Conservation (phyloP, 371 early-diverging fungal genomes). For the Synchytrium microbalum region DNA sequence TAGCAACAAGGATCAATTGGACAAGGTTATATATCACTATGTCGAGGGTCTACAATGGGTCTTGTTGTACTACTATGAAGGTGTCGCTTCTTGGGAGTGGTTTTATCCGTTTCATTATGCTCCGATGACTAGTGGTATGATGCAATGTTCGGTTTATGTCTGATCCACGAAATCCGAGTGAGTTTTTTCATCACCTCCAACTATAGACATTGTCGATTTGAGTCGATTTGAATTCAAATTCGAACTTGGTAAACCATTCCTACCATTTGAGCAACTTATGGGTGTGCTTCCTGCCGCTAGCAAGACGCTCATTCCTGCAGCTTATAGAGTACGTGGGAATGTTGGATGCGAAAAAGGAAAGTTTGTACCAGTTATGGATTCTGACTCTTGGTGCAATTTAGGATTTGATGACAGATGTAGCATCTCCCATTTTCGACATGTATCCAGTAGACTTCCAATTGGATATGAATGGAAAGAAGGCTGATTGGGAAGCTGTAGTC, state of each 20-base stretch:
- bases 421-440: slow-evolving; percentile 45
- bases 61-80: slow-evolving; percentile 90
- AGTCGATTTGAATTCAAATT: slow-evolving; percentile 27
- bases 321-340: slow-evolving; percentile 19
- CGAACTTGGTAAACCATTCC: slow-evolving; percentile 37
- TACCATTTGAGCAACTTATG: slow-evolving; percentile 62
- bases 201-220: slow-evolving; percentile 24
- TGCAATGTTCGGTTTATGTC: not conserved
- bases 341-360: not conserved
- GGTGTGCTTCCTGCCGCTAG: slow-evolving; percentile 54
- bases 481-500: slow-evolving; percentile 57
- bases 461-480: slow-evolving; percentile 61
- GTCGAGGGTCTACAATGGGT: slow-evolving; percentile 96
- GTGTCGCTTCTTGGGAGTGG: slow-evolving; percentile 97
- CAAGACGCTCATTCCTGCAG: slow-evolving; percentile 35
- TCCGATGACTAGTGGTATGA: slow-evolving; percentile 46
- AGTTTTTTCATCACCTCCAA: not conserved
- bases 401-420: slow-evolving; percentile 42
- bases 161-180: not conserved
- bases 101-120: slow-evolving; percentile 85
- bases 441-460: slow-evolving; percentile 52
- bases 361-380: not conserved
- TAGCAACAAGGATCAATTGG: slow-evolving; percentile 15
- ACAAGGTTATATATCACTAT: slow-evolving; percentile 64
- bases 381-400: slow-evolving; percentile 3